Evolutionary conservation across 805 yeast genomes (phyloP), one percentile per base, ranked within the genome.

Genomic region (Sungouiozyma intestinalis): DNA sequence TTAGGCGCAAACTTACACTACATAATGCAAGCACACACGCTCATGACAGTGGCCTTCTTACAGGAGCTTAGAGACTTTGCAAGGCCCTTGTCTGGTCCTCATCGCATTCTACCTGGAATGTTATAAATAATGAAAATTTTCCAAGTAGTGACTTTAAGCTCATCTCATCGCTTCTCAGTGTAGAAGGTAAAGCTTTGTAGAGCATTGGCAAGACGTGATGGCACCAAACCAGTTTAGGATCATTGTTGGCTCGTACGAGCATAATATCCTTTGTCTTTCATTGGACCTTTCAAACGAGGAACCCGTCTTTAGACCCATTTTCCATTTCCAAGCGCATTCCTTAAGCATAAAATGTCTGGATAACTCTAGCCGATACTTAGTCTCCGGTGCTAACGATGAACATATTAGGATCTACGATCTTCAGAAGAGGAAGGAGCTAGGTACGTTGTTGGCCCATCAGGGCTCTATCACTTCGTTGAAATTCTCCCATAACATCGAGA

Each of bases 171-270:
- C 40, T 13, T 24, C 24, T n/a, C 15, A 3, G 14, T 14, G 9
- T 13, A 9, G 15, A 32, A 16, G 16, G n/a, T 13, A 8, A 14
- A 38, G 13, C 3, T 24, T 17, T 34, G 17, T 8, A n/a, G 29
- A 33, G n/a, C n/a, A 27, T 39, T 8, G 31, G 14, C 27, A 16
- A 5, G 13, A 18, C 29, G 1, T 16, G 21, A 55, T 52, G 59
- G 19, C 51, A 16, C 40, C 41, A 32, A 61, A 59, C 41, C 73
- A 69, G 52, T 82, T 90, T 51, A 72, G 98, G 58, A 78, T 92
- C 18, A 74, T 90, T 53, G 94, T 85, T 11, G 98, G 98, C 19
- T 87, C 97, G 0, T 92, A 92, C 55, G 98, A 92, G 65, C 98
- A 92, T 65, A 85, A 87, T 48, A 64, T 92, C 38, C 66, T 88